A percentile compares a stretch with the other conserved stretches of the same genome.
Conservation (phyloP, 805 yeast genomes). For the Schwanniomyces yamadae region DNA sequence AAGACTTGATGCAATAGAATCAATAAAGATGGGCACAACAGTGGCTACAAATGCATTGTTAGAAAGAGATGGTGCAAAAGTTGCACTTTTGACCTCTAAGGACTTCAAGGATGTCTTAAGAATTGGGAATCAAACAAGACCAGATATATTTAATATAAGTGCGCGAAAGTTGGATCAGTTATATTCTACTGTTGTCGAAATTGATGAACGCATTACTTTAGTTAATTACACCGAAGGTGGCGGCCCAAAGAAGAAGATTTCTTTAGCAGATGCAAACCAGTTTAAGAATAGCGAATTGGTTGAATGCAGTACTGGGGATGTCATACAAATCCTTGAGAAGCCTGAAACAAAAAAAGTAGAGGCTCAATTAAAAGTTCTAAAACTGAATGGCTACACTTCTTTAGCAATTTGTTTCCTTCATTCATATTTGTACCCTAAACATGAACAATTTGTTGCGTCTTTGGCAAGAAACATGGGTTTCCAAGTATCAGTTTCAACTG, state of each 20-base stretch:
- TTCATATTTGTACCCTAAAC: slow-evolving; percentile 41
- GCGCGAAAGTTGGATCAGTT: slow-evolving; percentile 70
- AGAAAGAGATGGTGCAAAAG: slow-evolving; percentile 88
- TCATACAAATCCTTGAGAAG: slow-evolving; percentile 25
- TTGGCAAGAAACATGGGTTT: slow-evolving; percentile 39
- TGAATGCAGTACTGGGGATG: slow-evolving; percentile 35
- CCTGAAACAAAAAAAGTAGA: slow-evolving; percentile 29
- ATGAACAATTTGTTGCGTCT: slow-evolving; percentile 33
- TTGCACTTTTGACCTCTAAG: slow-evolving; percentile 81
- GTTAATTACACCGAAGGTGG: slow-evolving; percentile 77
- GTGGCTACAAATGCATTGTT: slow-evolving; percentile 94
- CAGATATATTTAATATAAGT: slow-evolving; percentile 80
- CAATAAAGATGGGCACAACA: slow-evolving; percentile 88
- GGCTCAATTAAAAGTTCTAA: slow-evolving; percentile 22
- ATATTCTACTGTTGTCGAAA: slow-evolving; percentile 74
- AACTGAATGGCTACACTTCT: slow-evolving; percentile 22
- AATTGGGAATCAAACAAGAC: slow-evolving; percentile 92
- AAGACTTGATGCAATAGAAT: slow-evolving; percentile 61
- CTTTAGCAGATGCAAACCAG: slow-evolving; percentile 5
- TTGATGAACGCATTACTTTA: slow-evolving; percentile 87
- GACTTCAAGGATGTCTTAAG: slow-evolving; percentile 82
- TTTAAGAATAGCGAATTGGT: slow-evolving; percentile 31
- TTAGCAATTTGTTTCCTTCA: slow-evolving; percentile 41
- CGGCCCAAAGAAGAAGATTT: slow-evolving; percentile 22
- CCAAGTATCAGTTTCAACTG: slow-evolving; percentile 35